These are phyloP conservation scores for Pyricularia sp. DNA, from an alignment of 2,329 filamentous ascomycete genomes.

Conservation along the genomic window DNA sequence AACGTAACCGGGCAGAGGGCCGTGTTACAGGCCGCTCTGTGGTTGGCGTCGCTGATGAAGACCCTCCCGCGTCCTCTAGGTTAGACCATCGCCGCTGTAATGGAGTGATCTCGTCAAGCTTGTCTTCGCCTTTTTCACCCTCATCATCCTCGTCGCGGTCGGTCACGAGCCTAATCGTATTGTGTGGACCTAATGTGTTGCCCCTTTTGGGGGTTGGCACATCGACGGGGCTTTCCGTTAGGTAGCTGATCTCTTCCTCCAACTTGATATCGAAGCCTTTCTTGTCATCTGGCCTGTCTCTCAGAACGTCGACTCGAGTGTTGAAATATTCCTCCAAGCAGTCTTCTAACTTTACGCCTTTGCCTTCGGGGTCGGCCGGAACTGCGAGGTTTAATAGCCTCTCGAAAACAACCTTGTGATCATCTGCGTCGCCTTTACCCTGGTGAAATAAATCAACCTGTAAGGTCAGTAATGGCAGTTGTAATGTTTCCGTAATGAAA, in stretches of 20 bases:
- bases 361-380: conserved; percentile 62
- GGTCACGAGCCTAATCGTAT: conserved; percentile 23
- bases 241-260: neutral
- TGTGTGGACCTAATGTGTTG: conserved; percentile 16
- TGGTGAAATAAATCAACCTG: conserved; percentile 91
- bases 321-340: conserved; percentile 95
- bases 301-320: conserved; percentile 78
- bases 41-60: conserved; percentile 11
- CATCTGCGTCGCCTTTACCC: conserved; percentile 74
- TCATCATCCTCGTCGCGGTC: conserved; percentile 13
- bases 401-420: conserved; percentile 93
- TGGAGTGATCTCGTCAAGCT: conserved; percentile 13
- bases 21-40: conserved; percentile 14
- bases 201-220: conserved; percentile 8
- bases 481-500: conserved; percentile 84
- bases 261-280: conserved; percentile 21
- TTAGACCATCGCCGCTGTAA: conserved; percentile 26
- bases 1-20: conserved; percentile 34
- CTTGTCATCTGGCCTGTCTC: conserved; percentile 55
- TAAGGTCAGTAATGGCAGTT: conserved; percentile 77
- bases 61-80: conserved; percentile 9
- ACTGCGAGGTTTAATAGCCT: conserved; percentile 84
- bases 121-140: conserved; percentile 1
- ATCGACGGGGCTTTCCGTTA: neutral
- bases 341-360: conserved; percentile 72